phyloP scores from a whole-genome alignment of 768 basidiomycete species.

The Suillus variegatus region DNA sequence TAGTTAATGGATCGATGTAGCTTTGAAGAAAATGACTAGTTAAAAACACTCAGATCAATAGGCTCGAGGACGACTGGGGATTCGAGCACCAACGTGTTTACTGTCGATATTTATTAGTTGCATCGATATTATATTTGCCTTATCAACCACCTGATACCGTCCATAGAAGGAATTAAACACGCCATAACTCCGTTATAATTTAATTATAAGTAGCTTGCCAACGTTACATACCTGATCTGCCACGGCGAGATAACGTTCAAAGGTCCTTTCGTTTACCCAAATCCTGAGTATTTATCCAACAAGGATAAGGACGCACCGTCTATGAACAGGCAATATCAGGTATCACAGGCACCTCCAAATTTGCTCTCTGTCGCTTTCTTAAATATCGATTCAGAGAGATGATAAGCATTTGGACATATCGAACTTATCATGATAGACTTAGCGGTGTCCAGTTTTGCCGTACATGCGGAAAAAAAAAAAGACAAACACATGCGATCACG shows the following conservation, averaged over 20 bases:
- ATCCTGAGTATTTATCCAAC: not conserved
- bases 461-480: not conserved
- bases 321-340: not conserved
- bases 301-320: not conserved
- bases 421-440: not conserved
- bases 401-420: not conserved
- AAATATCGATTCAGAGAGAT: not conserved
- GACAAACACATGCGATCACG: not conserved
- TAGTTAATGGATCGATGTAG: not conserved
- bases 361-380: not conserved
- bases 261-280: not conserved
- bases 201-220: not conserved
- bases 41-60: not conserved
- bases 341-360: not conserved
- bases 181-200: not conserved
- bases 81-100: not conserved
- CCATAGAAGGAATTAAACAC: not conserved
- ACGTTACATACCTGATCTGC: not conserved
- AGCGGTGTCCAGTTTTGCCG: not conserved
- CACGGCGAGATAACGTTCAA: not conserved
- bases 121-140: not conserved
- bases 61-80: not conserved
- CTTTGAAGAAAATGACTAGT: not conserved
- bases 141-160: not conserved
- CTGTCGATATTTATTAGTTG: not conserved